Base-by-base conservation (phyloP, 139 green algal species). In the Mychonastes homosphaera region DNA sequence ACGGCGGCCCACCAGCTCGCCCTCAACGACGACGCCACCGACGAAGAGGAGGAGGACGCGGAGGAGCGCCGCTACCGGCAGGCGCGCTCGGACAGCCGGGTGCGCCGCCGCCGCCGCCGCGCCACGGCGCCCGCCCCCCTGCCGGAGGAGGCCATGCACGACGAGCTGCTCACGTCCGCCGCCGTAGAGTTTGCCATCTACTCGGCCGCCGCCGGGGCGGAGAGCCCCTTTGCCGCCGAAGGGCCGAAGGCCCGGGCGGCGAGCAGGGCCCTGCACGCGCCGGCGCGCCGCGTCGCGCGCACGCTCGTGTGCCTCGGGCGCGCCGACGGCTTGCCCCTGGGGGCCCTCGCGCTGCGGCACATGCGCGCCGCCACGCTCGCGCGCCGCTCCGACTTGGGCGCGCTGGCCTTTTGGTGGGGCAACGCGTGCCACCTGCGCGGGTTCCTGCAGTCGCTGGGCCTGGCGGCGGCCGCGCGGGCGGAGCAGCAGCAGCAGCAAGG, bases 261-360 rank as follows among this genome's bases (percentile, higher is more conserved):
- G 26, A 21, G 55, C 9, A 58, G 73, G 12, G 41, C 32, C 1
- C 34, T 78, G 24, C 83, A 93, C 49, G 73, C 78, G 8, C 79
- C 83, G 0, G 85, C 85, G 0, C 69, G 85, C 19, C 76, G 85
- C 24, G 52, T 91, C 10, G 83, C 82, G 1, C 69, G 85, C 19
- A 91, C 81, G 27, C 71, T 87, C 51, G 72, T 90, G 56, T 72
- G 58, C 53, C 68, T 88, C 29, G 79, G 84, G 1, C 55, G 64
- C 8, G 29, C 44, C 13, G 60, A 74, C 40, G 71, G 83, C 48
- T 41, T 72, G 19, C 35, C 61, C 1, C 88, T 92, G 64, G 81
- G 70, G 23, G 47, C 72, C 27, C 61, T 73, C 26, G 75, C 78
- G 13, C 55, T 91, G 44, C 54, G 53, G 6, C 62, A 78, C 3